A percentile compares a stretch with the other conserved stretches of the same genome.
These are phyloP conservation scores for Ostreobium quekettii DNA, from an alignment of 139 green algal genomes.

Conservation along the genomic window DNA sequence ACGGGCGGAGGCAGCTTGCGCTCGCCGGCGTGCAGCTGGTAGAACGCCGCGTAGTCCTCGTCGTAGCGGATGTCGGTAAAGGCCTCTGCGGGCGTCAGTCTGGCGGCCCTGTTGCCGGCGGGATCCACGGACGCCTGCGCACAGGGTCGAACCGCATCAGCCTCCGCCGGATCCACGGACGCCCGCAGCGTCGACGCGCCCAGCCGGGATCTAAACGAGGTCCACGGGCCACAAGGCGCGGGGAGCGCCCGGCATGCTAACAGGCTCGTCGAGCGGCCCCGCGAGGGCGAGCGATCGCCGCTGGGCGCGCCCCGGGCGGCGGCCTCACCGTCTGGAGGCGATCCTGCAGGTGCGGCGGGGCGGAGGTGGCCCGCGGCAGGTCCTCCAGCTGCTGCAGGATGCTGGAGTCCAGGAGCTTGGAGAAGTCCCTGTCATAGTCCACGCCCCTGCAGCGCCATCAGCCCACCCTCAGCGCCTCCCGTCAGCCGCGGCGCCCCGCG, in stretches of 20 bases:
- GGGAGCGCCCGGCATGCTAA: too few species aligned
- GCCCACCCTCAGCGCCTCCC: too few species aligned
- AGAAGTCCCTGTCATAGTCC: conserved; percentile 46
- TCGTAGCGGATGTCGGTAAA: conserved; percentile 68
- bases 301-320: too few species aligned
- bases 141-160: conserved; percentile 14
- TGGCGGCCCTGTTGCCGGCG: conserved; percentile 6
- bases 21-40: conserved; percentile 51
- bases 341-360: conserved; percentile 71
- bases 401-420: conserved; percentile 33
- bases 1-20: conserved; percentile 73
- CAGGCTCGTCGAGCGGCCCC: too few species aligned
- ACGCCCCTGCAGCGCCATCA: too few species aligned
- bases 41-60: conserved; percentile 77
- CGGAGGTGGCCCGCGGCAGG: conserved; percentile 66
- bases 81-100: conserved; percentile 22
- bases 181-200: too few species aligned
- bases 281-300: too few species aligned
- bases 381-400: conserved; percentile 54
- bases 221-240: background rate
- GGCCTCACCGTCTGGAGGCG: conserved; percentile 34
- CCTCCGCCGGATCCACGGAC: too few species aligned
- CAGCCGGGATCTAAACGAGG: too few species aligned
- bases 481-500: too few species aligned
- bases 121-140: conserved; percentile 26